A percentile compares a stretch with the other conserved stretches of the same genome.
phyloP scores from a whole-genome alignment of 2,329 filamentous ascomycete species.

The Colletotrichum aenigma region DNA sequence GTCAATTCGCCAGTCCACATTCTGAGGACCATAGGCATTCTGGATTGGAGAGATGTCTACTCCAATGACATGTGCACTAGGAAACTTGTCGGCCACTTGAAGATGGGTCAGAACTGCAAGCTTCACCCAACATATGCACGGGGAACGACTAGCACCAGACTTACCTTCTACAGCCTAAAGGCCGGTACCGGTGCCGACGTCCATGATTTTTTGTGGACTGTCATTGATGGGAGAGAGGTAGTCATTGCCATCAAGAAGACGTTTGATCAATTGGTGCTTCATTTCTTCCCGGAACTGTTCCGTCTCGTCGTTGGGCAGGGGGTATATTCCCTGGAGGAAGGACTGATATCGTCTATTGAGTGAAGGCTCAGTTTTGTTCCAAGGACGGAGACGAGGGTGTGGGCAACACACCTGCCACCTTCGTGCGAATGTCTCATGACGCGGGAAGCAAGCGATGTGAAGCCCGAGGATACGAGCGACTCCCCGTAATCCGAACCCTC shows the following conservation, averaged over 20 bases:
- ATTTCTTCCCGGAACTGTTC: constrained; percentile 54
- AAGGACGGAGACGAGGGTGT: background rate
- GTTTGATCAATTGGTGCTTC: constrained; percentile 52
- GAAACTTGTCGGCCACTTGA: constrained; percentile 49
- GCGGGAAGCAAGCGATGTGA: constrained; percentile 38
- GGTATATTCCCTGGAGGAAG: constrained; percentile 50
- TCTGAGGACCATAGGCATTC: constrained; percentile 55
- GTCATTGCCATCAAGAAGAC: constrained; percentile 47
- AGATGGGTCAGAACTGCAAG: background rate
- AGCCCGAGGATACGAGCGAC: constrained; percentile 41
- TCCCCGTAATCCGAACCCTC: constrained; percentile 42
- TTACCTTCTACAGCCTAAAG: constrained; percentile 61
- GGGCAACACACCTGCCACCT: constrained; percentile 19
- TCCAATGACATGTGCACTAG: constrained; percentile 50
- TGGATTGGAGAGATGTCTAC: constrained; percentile 50
- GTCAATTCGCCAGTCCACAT: constrained; percentile 56
- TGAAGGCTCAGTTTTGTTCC: background rate
- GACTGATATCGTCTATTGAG: constrained; percentile 51
- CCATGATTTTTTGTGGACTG: constrained; percentile 52
- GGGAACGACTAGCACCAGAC: constrained; percentile 14
- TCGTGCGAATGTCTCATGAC: constrained; percentile 20
- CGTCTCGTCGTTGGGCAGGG: constrained; percentile 56
- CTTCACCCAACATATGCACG: background rate
- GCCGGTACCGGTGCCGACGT: constrained; percentile 54
- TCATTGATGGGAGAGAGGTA: constrained; percentile 48